phyloP scores from a whole-genome alignment of 768 basidiomycete genomes.

The Tephrocybe sp. region DNA sequence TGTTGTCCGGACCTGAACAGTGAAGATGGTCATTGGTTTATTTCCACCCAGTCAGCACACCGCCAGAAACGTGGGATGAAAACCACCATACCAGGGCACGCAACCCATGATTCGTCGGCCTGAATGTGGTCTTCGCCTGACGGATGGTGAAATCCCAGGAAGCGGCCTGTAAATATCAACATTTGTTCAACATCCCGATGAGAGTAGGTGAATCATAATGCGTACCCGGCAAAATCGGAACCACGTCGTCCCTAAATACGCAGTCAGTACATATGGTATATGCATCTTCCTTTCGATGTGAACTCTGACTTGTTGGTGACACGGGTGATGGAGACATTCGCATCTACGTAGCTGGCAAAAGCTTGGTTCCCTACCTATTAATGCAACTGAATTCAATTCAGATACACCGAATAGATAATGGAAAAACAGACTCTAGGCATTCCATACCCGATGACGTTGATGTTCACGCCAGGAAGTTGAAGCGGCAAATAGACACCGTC shows the following conservation, averaged over 20 bases:
- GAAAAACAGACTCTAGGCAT: constrained; percentile 36
- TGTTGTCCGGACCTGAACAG: constrained; percentile 22
- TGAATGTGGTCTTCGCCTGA: constrained; percentile 41
- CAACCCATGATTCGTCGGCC: constrained; percentile 22
- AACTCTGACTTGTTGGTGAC: constrained; percentile 10
- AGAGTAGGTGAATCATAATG: not conserved
- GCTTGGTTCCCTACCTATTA: constrained; percentile 32
- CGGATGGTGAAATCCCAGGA: constrained; percentile 38
- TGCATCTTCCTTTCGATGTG: not conserved
- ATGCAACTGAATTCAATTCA: not conserved
- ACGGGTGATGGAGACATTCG: constrained; percentile 19
- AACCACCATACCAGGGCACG: constrained; percentile 20
- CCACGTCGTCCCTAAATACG: constrained; percentile 6
- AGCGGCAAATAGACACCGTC: constrained; percentile 53
- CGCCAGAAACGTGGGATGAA: too few species aligned
- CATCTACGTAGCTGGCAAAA: constrained; percentile 25
- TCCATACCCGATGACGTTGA: constrained; percentile 39
- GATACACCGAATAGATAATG: not conserved
- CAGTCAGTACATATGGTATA: not conserved
- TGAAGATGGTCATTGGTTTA: not conserved
- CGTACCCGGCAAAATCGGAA: constrained; percentile 31
- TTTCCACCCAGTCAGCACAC: not conserved
- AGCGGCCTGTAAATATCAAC: constrained; percentile 18
- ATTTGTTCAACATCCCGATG: not conserved
- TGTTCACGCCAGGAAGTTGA: constrained; percentile 38